phyloP scores from a whole-genome alignment of 129 eudicot species.

The Lactuca saligna region DNA sequence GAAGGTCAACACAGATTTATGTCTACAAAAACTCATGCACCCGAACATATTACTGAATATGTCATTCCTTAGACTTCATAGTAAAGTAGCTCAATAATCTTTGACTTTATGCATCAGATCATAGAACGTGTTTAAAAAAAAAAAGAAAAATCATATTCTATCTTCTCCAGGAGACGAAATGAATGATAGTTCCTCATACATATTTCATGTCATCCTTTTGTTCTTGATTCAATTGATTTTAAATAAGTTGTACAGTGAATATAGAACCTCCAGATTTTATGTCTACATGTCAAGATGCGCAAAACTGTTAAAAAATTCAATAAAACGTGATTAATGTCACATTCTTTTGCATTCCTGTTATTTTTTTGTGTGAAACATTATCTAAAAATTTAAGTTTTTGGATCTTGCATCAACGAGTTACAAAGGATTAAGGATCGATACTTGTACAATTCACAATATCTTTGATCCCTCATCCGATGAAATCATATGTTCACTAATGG shows the following conservation, averaged over 20 bases:
- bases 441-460: neutral
- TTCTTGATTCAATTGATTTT: neutral
- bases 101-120: neutral
- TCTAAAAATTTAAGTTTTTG: constrained; percentile 2
- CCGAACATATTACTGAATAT: neutral
- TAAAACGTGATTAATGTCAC: neutral
- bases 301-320: neutral
- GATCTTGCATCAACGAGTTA: constrained; percentile 8
- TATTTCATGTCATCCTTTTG: neutral
- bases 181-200: neutral
- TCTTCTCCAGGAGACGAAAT: neutral
- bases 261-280: neutral
- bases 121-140: neutral
- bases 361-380: neutral
- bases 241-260: neutral
- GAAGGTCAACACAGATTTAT: too few relatives aligned
- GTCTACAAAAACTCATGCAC: too few relatives aligned
- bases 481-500: constrained; percentile 14
- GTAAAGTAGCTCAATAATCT: neutral
- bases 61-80: neutral
- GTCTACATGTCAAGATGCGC: neutral
- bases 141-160: neutral
- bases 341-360: neutral
- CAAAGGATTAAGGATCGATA: neutral
- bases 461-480: neutral